Conservation (phyloP, 2,329 filamentous ascomycete species). For the Fusarium sp. region DNA sequence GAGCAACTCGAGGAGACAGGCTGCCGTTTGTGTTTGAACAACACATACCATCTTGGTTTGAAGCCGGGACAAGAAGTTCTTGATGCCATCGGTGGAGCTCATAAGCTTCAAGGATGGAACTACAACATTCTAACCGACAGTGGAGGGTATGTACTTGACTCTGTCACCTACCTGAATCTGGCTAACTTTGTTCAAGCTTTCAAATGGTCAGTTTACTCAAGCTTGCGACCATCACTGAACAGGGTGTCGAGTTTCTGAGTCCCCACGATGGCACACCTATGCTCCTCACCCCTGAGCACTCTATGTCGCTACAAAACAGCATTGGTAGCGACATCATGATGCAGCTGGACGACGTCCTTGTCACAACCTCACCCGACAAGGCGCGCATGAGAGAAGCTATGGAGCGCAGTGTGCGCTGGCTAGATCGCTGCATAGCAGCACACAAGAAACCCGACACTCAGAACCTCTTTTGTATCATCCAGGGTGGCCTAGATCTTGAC, state of each 20-base stretch:
- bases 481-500: conserved; percentile 90
- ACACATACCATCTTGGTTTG: conserved; percentile 95
- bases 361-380: conserved; percentile 91
- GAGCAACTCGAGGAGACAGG: conserved; percentile 91
- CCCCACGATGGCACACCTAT: conserved; percentile 96
- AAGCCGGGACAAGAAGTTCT: conserved; percentile 94
- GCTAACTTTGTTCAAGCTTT: conserved; percentile 72
- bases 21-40: conserved; percentile 94
- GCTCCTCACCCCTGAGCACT: conserved; percentile 97
- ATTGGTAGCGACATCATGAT: conserved; percentile 99
- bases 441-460: conserved; percentile 86
- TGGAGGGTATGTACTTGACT: conserved; percentile 66
- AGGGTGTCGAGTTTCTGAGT: conserved; percentile 95
- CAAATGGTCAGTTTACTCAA: conserved; percentile 98
- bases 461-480: conserved; percentile 98
- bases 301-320: conserved; percentile 93
- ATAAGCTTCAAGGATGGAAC: conserved; percentile 94
- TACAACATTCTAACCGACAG: conserved; percentile 92
- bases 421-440: conserved; percentile 92
- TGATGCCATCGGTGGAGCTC: conserved; percentile 89
- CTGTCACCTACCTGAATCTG: not conserved
- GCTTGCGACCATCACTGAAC: conserved; percentile 92
- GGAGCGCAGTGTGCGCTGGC: conserved; percentile 93
- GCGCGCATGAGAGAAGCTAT: conserved; percentile 93
- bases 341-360: conserved; percentile 98